phyloP scores from a whole-genome alignment of 257 asterid genomes.

The Penstemon newberryi region DNA sequence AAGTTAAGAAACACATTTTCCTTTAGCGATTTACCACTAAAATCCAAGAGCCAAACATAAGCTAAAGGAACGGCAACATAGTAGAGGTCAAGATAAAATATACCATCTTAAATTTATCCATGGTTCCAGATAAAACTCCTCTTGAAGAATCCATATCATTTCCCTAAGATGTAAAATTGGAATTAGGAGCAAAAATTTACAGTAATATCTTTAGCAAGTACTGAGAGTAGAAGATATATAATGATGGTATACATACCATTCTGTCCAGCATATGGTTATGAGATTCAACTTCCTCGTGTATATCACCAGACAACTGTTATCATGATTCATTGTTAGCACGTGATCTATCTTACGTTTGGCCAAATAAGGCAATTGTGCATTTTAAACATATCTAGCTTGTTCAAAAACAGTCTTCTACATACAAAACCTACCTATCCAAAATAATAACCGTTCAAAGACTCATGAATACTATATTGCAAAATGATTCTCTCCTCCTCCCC shows the following conservation, averaged over 20 bases:
- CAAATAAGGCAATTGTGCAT: no score
- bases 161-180: slow-evolving; percentile 49
- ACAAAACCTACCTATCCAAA: no score
- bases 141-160: slow-evolving; percentile 96
- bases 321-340: slow-evolving; percentile 23
- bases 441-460: no score
- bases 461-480: no score
- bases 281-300: slow-evolving; percentile 87
- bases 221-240: slow-evolving; percentile 1
- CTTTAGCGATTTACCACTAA: no score
- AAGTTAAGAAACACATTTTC: no score
- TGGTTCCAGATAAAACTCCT: slow-evolving; percentile 86
- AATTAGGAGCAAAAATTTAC: slow-evolving; percentile 1
- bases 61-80: background rate
- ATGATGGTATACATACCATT: slow-evolving; percentile 58
- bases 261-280: slow-evolving; percentile 86
- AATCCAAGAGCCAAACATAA: no score
- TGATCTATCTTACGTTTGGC: background rate
- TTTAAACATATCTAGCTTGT: no score
- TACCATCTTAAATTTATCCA: slow-evolving; percentile 97
- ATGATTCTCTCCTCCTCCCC: no score
- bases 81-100: slow-evolving; percentile 4
- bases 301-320: slow-evolving; percentile 81
- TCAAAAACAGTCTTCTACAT: no score
- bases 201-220: background rate